Evolutionary conservation across 306 rosid genomes (phyloP).

Genomic region (Rosa chinensis): DNA sequence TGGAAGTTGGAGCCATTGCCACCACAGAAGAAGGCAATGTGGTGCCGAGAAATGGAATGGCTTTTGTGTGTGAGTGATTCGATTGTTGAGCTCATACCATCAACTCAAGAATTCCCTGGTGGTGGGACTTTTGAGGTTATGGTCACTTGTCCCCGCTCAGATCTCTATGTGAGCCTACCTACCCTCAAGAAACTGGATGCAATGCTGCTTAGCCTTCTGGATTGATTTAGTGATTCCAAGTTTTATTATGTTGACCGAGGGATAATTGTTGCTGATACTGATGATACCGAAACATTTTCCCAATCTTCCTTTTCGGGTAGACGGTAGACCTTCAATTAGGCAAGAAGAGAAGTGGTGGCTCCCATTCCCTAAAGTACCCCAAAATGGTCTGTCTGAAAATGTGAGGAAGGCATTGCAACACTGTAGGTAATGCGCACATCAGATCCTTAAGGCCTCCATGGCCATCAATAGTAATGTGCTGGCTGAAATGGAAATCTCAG

Average conservation of each 20-base stretch:
- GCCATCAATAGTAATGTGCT: conserved; percentile 43
- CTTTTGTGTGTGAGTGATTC: conserved; percentile 44
- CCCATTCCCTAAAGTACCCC: conserved; percentile 48
- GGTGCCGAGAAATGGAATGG: conserved; percentile 55
- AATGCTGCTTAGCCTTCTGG: conserved; percentile 45
- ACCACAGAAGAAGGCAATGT: conserved; percentile 40
- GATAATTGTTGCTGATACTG: conserved; percentile 30
- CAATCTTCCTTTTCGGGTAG: conserved; percentile 22
- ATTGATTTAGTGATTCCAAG: conserved; percentile 37
- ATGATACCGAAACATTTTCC: conserved; percentile 14
- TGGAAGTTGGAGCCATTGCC: conserved; percentile 50
- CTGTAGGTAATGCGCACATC: conserved; percentile 40
- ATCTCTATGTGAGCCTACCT: conserved; percentile 43
- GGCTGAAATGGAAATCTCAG: conserved; percentile 46
- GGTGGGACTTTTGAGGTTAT: conserved; percentile 49
- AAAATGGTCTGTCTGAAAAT: conserved; percentile 36
- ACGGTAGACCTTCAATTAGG: conserved; percentile 27
- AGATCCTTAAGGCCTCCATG: conserved; percentile 57
- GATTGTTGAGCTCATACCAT: conserved; percentile 50
- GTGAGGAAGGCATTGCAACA: conserved; percentile 44
- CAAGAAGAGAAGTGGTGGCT: conserved; percentile 48
- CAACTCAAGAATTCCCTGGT: conserved; percentile 41
- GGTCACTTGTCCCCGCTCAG: conserved; percentile 44
- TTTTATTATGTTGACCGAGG: conserved; percentile 45
- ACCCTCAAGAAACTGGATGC: conserved; percentile 52